Evolutionary conservation across 140 eudicot genomes (phyloP).

Genomic region (Bidens hawaiensis): DNA sequence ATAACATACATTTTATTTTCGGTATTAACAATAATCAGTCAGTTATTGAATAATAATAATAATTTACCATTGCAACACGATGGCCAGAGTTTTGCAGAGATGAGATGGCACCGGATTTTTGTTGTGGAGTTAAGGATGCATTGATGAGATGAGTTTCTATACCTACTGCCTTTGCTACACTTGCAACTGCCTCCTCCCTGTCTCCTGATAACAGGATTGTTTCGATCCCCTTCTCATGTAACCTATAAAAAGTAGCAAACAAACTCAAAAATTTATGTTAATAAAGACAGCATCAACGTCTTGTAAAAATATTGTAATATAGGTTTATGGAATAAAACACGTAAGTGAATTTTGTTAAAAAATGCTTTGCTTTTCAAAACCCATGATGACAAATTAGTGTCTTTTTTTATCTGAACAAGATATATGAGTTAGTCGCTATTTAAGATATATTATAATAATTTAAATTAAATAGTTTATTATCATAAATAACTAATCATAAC

Average conservation of each 20-base stretch:
- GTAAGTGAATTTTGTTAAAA: too few species aligned
- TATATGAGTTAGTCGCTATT: too few species aligned
- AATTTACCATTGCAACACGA: slow-evolving; percentile 78
- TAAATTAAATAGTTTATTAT: too few species aligned
- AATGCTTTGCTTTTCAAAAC: too few species aligned
- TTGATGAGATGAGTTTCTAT: slow-evolving; percentile 51
- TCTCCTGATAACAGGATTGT: slow-evolving; percentile 84
- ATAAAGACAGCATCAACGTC: background rate
- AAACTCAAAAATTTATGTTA: background rate
- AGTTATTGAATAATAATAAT: background rate
- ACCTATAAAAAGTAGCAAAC: slow-evolving; percentile 64
- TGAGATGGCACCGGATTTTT: slow-evolving; percentile 77
- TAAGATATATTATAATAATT: too few species aligned
- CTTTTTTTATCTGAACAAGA: too few species aligned
- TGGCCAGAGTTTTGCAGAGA: slow-evolving; percentile 69
- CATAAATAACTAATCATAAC: too few species aligned
- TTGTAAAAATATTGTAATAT: too few species aligned
- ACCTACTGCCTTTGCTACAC: slow-evolving; percentile 71
- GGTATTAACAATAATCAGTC: background rate
- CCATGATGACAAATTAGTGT: too few species aligned
- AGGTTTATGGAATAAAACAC: too few species aligned
- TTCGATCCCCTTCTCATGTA: slow-evolving; percentile 56
- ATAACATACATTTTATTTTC: background rate
- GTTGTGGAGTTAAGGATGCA: slow-evolving; percentile 86
- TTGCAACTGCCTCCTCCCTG: slow-evolving; percentile 99